phyloP scores from a whole-genome alignment of 441 rosid genomes.

The Viola pubescens region DNA sequence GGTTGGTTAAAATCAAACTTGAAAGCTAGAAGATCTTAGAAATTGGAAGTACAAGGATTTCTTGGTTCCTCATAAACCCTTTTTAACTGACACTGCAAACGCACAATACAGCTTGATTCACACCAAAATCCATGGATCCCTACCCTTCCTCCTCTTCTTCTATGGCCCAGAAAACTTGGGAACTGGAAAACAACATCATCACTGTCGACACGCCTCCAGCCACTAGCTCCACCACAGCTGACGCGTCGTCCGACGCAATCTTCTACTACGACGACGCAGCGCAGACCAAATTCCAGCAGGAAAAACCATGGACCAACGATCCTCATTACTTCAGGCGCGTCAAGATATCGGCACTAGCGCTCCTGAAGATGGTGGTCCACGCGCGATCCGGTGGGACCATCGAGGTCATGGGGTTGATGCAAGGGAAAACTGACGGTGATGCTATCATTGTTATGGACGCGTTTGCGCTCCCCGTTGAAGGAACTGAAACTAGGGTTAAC shows the following conservation, averaged over 20 bases:
- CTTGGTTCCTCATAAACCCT: no score
- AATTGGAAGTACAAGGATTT: no score
- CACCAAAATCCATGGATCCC: slow-evolving; percentile 35
- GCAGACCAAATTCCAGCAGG: slow-evolving; percentile 68
- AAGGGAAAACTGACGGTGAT: slow-evolving; percentile 94
- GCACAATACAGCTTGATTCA: no score
- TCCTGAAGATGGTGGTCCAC: slow-evolving; percentile 97
- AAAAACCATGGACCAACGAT: slow-evolving; percentile 88
- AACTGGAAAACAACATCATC: slow-evolving; percentile 79
- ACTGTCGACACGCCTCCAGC: slow-evolving; percentile 35
- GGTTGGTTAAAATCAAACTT: no score
- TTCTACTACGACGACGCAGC: slow-evolving; percentile 77
- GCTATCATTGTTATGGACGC: slow-evolving; percentile 97
- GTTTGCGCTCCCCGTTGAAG: slow-evolving; percentile 95
- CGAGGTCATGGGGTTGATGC: slow-evolving; percentile 99
- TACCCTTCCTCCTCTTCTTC: slow-evolving; percentile 31
- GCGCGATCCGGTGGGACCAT: slow-evolving; percentile 99
- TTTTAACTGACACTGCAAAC: no score
- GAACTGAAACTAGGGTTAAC: slow-evolving; percentile 97
- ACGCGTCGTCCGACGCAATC: slow-evolving; percentile 56
- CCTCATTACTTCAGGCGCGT: slow-evolving; percentile 97
- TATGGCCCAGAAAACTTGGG: slow-evolving; percentile 98
- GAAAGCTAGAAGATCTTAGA: no score
- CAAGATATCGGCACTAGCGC: slow-evolving; percentile 91
- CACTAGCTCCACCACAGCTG: slow-evolving; percentile 10